A percentile compares a stretch with the other conserved stretches of the same genome.
Conservation (phyloP, 2,329 filamentous ascomycete genomes). For the Cordyceps cicadae region DNA sequence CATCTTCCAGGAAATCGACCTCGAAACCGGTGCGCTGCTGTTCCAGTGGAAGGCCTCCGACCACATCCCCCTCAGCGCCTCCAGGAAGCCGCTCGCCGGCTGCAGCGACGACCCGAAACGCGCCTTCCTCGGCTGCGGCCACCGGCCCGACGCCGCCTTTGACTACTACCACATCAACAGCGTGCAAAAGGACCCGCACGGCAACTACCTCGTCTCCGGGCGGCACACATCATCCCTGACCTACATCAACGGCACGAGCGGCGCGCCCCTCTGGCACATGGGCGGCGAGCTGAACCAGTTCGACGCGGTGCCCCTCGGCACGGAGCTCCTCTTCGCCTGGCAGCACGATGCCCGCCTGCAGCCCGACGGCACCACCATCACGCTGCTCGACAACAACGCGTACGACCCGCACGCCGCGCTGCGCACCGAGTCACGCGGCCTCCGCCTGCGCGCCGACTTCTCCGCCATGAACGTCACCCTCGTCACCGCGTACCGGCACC, state of each 20-base stretch:
- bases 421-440: constrained; percentile 30
- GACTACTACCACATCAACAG: constrained; percentile 51
- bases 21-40: constrained; percentile 36
- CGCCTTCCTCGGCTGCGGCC: constrained; percentile 15
- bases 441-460: constrained; percentile 37
- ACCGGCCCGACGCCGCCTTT: constrained; percentile 26
- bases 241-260: constrained; percentile 36
- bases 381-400: constrained; percentile 44
- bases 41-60: constrained; percentile 35
- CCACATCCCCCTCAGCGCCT: constrained; percentile 12
- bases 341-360: constrained; percentile 43
- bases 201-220: constrained; percentile 44
- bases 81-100: constrained; percentile 4
- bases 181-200: constrained; percentile 38
- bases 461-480: constrained; percentile 33
- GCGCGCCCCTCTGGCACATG: constrained; percentile 42
- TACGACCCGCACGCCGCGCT: constrained; percentile 22
- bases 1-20: constrained; percentile 34
- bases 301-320: constrained; percentile 22
- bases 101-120: constrained; percentile 11
- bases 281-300: constrained; percentile 36
- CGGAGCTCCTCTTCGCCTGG: constrained; percentile 32
- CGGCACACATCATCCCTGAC: constrained; percentile 37
- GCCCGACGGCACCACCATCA: constrained; percentile 32
- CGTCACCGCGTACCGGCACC: constrained; percentile 38